Conservation (phyloP, 129 eudicot species). For the Lactuca sativa region DNA sequence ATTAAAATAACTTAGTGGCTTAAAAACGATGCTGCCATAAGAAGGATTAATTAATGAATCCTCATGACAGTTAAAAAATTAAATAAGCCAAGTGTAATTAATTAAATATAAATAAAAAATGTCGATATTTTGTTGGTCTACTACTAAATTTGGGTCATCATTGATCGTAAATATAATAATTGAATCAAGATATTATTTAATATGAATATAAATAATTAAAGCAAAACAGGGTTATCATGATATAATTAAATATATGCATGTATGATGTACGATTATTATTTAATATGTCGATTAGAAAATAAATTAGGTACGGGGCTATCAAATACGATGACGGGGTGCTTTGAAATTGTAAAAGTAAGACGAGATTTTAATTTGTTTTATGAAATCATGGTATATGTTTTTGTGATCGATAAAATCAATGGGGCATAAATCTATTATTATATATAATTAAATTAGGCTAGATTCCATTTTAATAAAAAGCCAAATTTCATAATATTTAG, state of each 20-base stretch:
- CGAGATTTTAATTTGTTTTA: slow-evolving; percentile 4
- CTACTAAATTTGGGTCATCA: slow-evolving; percentile 31
- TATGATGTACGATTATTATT: slow-evolving; percentile 16
- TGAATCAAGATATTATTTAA: slow-evolving; percentile 6
- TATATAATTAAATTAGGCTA: neutral
- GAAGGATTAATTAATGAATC: slow-evolving; percentile 16
- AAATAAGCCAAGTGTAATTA: slow-evolving; percentile 19
- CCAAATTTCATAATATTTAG: too few relatives aligned
- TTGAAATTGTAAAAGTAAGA: slow-evolving; percentile 24
- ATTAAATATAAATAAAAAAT: neutral
- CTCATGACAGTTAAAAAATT: slow-evolving; percentile 7
- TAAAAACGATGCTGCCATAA: slow-evolving; percentile 24
- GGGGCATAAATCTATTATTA: neutral
- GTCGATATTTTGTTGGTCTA: slow-evolving; percentile 31
- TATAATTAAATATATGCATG: slow-evolving; percentile 20
- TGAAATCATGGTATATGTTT: neutral
- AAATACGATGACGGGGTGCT: slow-evolving; percentile 22
- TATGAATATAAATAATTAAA: neutral
- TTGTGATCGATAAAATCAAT: neutral
- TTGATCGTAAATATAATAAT: slow-evolving; percentile 24
- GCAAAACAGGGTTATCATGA: slow-evolving; percentile 2
- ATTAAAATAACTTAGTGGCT: slow-evolving; percentile 37
- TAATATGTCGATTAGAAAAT: slow-evolving; percentile 17
- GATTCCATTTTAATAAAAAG: too few relatives aligned
- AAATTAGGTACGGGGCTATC: slow-evolving; percentile 23